These are phyloP conservation scores for Trypanosoma mega DNA, from an alignment of 208 protist genomes.

Conservation along the genomic window DNA sequence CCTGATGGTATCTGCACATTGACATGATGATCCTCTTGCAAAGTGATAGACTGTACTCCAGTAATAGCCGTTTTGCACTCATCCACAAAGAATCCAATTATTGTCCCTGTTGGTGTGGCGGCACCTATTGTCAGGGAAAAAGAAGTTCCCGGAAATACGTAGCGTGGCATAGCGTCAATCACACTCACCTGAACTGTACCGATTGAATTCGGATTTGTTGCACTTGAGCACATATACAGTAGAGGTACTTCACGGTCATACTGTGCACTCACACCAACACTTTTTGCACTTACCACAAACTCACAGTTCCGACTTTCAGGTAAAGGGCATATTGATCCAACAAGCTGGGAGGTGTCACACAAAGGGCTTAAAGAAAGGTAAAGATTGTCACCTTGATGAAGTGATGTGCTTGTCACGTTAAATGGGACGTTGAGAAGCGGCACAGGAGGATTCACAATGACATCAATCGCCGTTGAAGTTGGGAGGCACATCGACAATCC, in stretches of 20 bases:
- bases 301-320: conserved; percentile 32
- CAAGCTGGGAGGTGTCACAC: conserved; percentile 20
- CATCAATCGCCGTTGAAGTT: no score
- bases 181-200: conserved; percentile 34
- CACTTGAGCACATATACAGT: no score
- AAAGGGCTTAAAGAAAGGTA: conserved; percentile 33
- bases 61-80: conserved; percentile 23
- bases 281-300: conserved; percentile 38
- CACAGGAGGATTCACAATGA: conserved; percentile 60
- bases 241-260: conserved; percentile 29
- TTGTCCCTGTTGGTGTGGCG: conserved; percentile 41
- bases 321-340: conserved; percentile 38
- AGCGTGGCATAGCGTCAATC: conserved; percentile 31
- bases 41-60: conserved; percentile 4
- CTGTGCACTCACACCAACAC: conserved; percentile 26
- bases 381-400: conserved; percentile 28
- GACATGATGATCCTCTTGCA: conserved; percentile 15
- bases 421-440: conserved; percentile 19
- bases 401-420: conserved; percentile 23
- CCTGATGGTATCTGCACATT: conserved; percentile 15
- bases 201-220: no score
- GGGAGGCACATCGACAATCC: no score
- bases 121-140: conserved; percentile 33
- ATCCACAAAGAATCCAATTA: conserved; percentile 45
- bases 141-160: conserved; percentile 19